Evolutionary conservation across 345 rosid species (phyloP).

Genomic region (Ailanthus altissimus): DNA sequence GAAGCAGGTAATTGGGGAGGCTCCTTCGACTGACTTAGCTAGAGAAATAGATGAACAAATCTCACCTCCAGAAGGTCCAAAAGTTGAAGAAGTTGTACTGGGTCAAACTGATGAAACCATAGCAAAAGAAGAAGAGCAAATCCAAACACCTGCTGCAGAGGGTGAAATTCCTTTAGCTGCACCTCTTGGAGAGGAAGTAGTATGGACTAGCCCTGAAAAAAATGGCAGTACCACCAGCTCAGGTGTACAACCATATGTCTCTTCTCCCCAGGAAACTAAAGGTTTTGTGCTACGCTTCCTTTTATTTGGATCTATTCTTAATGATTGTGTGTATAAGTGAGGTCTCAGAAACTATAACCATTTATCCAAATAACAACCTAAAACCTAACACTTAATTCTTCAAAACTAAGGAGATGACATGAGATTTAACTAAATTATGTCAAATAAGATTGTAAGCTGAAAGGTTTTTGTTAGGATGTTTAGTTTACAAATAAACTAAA

Average conservation of each 20-base stretch:
- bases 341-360: background rate
- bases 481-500: background rate
- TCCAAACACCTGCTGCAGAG: constrained; percentile 29
- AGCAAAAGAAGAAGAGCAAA: constrained; percentile 37
- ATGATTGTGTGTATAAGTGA: background rate
- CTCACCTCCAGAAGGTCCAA: constrained; percentile 41
- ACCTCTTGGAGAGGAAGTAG: constrained; percentile 37
- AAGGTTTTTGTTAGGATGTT: background rate
- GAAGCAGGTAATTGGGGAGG: constrained; percentile 29
- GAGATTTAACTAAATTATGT: constrained; percentile 6
- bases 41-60: constrained; percentile 43
- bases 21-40: constrained; percentile 31
- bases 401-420: background rate
- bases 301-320: background rate
- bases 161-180: constrained; percentile 34
- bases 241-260: constrained; percentile 32
- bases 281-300: constrained; percentile 27
- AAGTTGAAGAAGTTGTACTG: constrained; percentile 32
- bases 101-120: constrained; percentile 25
- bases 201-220: constrained; percentile 37
- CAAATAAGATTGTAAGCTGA: background rate
- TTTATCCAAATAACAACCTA: background rate
- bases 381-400: constrained; percentile 4
- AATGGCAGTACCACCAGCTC: constrained; percentile 42
- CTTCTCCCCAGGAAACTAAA: constrained; percentile 34